A percentile compares a stretch with the other conserved stretches of the same genome.
These are phyloP conservation scores for Acacia melanoxylon DNA, from an alignment of 306 rosid genomes.

Conservation along the genomic window DNA sequence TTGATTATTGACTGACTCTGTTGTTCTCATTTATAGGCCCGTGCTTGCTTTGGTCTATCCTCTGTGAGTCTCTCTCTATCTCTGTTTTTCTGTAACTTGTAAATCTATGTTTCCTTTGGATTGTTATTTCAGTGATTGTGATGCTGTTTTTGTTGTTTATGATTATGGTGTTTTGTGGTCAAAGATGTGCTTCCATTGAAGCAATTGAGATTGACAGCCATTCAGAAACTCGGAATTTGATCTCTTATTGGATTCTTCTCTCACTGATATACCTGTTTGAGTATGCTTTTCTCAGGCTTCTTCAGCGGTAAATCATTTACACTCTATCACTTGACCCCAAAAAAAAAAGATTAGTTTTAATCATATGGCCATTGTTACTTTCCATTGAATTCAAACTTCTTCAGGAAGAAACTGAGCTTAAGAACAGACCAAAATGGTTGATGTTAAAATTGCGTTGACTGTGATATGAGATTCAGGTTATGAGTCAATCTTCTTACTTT, in stretches of 20 bases:
- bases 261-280: conserved; percentile 53
- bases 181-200: conserved; percentile 55
- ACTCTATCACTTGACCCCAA: not conserved
- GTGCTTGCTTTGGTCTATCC: not conserved
- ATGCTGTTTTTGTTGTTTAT: conserved; percentile 3
- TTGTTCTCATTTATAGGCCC: not conserved
- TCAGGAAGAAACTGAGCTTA: not conserved
- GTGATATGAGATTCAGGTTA: not conserved
- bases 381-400: not conserved
- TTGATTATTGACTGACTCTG: not conserved
- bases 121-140: not conserved
- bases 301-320: conserved; percentile 46
- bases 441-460: too few species aligned
- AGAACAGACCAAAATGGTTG: not conserved
- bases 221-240: conserved; percentile 43
- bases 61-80: not conserved
- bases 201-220: conserved; percentile 55
- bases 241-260: conserved; percentile 62
- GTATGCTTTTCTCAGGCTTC: conserved; percentile 36
- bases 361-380: not conserved
- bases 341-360: too few species aligned
- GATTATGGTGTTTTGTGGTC: conserved; percentile 5
- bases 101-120: not conserved
- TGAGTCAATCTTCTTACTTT: not conserved
- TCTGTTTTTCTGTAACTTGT: not conserved